These are phyloP conservation scores for Suhomyces wounanorum DNA, from an alignment of 1,139 yeast species.

Conservation along the genomic window DNA sequence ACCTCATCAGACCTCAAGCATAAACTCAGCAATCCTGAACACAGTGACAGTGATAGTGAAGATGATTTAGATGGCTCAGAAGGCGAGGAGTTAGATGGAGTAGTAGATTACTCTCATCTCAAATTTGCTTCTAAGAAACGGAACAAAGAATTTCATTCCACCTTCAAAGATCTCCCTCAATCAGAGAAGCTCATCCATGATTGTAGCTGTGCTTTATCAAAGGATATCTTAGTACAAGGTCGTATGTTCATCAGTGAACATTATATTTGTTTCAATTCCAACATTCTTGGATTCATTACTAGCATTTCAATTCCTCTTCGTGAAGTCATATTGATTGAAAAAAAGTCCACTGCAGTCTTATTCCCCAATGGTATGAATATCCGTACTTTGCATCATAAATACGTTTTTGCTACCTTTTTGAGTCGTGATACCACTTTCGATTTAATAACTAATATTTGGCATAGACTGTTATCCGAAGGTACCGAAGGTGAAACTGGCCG, in stretches of 20 bases:
- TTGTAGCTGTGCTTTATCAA: conserved; percentile 69
- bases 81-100: conserved; percentile 16
- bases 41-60: conserved; percentile 14
- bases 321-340: conserved; percentile 71
- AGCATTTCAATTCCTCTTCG: conserved; percentile 64
- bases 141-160: conserved; percentile 62
- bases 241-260: conserved; percentile 62
- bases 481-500: conserved; percentile 18
- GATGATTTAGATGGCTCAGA: conserved; percentile 17
- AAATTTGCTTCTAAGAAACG: conserved; percentile 44
- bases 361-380: conserved; percentile 77
- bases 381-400: conserved; percentile 68
- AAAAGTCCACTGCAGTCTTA: conserved; percentile 69
- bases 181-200: conserved; percentile 62
- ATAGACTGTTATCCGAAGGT: conserved; percentile 35
- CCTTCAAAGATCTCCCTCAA: conserved; percentile 57
- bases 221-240: conserved; percentile 74
- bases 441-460: conserved; percentile 65
- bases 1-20: conserved; percentile 11
- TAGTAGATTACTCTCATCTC: conserved; percentile 26
- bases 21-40: conserved; percentile 9
- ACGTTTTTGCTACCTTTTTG: conserved; percentile 71
- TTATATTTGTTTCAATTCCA: conserved; percentile 67
- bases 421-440: conserved; percentile 68
- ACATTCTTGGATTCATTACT: conserved; percentile 74